Percentiles rank a stretch among this genome's conserved stretches.
Evolutionary conservation across 768 basidiomycete species (phyloP).

Genomic region (Tubosaeta sp.): DNA sequence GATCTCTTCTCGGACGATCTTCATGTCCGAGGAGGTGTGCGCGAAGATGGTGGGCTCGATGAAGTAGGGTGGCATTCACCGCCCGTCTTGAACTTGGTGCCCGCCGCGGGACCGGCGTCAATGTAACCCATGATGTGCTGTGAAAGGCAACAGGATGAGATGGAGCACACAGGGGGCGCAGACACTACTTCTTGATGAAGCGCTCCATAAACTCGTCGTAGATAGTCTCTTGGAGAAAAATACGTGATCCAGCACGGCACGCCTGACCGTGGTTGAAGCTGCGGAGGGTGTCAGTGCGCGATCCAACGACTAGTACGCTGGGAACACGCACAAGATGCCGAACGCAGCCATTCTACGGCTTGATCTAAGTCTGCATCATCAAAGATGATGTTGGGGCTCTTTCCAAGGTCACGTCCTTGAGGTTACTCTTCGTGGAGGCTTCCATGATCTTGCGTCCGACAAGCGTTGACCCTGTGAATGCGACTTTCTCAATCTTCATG

Average conservation of each 20-base stretch:
- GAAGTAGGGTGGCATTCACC: neutral
- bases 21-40: neutral
- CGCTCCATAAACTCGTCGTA: neutral
- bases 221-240: neutral
- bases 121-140: neutral
- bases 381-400: neutral
- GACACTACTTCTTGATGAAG: neutral
- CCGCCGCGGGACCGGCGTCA: neutral
- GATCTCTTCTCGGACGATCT: neutral
- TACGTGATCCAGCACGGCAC: neutral
- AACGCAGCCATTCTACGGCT: neutral
- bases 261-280: neutral
- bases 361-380: neutral
- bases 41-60: neutral
- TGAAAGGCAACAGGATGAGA: neutral
- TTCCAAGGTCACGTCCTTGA: conserved; percentile 54
- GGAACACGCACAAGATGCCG: neutral
- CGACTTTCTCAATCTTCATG: conserved; percentile 39
- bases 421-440: conserved; percentile 72
- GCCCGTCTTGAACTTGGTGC: neutral
- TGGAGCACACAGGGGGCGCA: too few species aligned
- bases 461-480: too few species aligned
- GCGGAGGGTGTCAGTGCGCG: neutral
- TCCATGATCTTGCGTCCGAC: conserved; percentile 19
- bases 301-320: neutral